phyloP scores from a whole-genome alignment of 2,329 filamentous ascomycete species.

The Alternaria sp. region DNA sequence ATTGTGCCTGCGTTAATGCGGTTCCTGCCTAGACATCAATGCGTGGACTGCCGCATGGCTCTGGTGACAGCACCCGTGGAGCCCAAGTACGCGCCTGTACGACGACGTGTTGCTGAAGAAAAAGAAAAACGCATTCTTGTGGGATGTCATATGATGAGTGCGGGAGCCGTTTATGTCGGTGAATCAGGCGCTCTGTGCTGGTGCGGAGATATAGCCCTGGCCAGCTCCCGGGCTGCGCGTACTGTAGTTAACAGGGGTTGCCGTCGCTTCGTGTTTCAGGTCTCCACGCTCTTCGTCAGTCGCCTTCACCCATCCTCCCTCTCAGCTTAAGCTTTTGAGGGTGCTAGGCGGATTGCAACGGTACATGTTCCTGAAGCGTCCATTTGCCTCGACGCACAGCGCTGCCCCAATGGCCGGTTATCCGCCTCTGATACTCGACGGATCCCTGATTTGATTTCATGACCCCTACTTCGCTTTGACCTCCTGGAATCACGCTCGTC shows the following conservation, averaged over 20 bases:
- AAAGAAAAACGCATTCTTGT: background rate
- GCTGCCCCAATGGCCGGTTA: slow-evolving; percentile 23
- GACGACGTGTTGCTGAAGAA: background rate
- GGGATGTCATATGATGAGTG: background rate
- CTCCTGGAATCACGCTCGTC: slow-evolving; percentile 10
- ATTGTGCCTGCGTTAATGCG: slow-evolving; percentile 21
- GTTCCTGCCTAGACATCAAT: background rate
- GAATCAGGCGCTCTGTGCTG: slow-evolving; percentile 2
- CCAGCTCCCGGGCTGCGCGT: slow-evolving; percentile 3
- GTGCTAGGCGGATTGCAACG: slow-evolving; percentile 16
- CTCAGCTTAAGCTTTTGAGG: slow-evolving; percentile 5
- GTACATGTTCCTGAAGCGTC: slow-evolving; percentile 6
- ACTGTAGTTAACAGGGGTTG: background rate
- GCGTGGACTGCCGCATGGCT: background rate
- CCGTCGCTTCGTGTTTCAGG: slow-evolving; percentile 16
- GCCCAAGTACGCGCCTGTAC: background rate
- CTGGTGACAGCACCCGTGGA: background rate
- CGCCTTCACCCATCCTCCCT: slow-evolving; percentile 10
- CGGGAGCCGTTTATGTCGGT: slow-evolving; percentile 2
- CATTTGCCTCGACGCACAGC: slow-evolving; percentile 14
- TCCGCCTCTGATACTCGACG: slow-evolving; percentile 21
- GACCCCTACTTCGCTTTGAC: slow-evolving; percentile 14
- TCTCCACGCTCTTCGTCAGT: slow-evolving; percentile 9
- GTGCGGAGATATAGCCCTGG: slow-evolving; percentile 9
- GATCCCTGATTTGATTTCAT: slow-evolving; percentile 11